These are phyloP conservation scores for Brettanomyces bruxellensis DNA, from an alignment of 805 yeast genomes.

Conservation along the genomic window DNA sequence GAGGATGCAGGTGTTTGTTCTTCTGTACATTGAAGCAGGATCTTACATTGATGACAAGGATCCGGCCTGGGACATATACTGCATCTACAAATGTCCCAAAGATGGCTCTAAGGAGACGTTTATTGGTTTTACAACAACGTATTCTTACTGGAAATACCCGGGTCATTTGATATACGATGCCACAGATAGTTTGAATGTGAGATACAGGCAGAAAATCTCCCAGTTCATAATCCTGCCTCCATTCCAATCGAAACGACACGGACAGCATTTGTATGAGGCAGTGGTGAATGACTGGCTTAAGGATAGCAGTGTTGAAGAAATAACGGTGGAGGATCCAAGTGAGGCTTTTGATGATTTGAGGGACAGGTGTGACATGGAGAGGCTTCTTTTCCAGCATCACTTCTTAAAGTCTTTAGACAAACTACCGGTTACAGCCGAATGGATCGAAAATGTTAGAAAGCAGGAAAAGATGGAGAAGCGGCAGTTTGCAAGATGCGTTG, in stretches of 20 bases:
- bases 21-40: slow-evolving; percentile 90
- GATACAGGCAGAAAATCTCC: slow-evolving; percentile 64
- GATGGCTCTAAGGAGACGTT: slow-evolving; percentile 32
- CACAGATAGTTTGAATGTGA: slow-evolving; percentile 35
- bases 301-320: slow-evolving; percentile 49
- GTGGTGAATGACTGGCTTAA: slow-evolving; percentile 47
- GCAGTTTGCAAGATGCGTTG: slow-evolving; percentile 70
- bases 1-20: slow-evolving; percentile 69
- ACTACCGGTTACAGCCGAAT: slow-evolving; percentile 22
- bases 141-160: slow-evolving; percentile 72
- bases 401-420: slow-evolving; percentile 21
- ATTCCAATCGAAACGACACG: slow-evolving; percentile 66
- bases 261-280: slow-evolving; percentile 52
- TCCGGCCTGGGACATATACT: slow-evolving; percentile 70
- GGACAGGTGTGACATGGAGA: slow-evolving; percentile 66
- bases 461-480: slow-evolving; percentile 59
- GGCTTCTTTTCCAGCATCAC: slow-evolving; percentile 29
- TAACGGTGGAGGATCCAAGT: slow-evolving; percentile 91
- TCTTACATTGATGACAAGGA: slow-evolving; percentile 75
- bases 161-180: slow-evolving; percentile 28
- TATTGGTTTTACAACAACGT: slow-evolving; percentile 76
- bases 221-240: slow-evolving; percentile 85
- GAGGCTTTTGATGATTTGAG: slow-evolving; percentile 87
- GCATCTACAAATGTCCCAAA: slow-evolving; percentile 33
- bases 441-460: slow-evolving; percentile 31